Base-by-base conservation (phyloP, 2,329 filamentous ascomycete species). In the Lasiodiplodia gonubiensis region DNA sequence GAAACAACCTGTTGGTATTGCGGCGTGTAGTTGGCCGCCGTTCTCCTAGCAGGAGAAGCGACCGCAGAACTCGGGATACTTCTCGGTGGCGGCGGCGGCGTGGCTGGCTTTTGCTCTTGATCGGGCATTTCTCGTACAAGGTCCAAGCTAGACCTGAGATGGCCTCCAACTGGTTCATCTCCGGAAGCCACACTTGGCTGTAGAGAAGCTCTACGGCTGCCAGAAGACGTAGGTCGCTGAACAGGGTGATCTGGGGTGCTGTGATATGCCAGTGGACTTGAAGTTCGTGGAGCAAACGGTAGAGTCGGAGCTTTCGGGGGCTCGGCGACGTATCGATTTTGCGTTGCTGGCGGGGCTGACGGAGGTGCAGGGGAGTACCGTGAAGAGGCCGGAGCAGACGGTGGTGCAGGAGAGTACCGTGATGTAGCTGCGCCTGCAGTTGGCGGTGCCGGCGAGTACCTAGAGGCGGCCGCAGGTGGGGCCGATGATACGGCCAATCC, bases 211-310 rank as follows among this genome's bases (percentile, higher is more conserved):
- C 66, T 51, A 2, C 55, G 66, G 16, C 57, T 67, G 8, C 55
- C 49, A 11, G 66, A 55, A 14, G 66, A 63, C 25, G 35, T 54
- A 51, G 61, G 39, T 25, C 73, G 70, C 4, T 71, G 51, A 1
- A 54, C 52, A 51, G 68, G 64, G 25, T 71, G 70, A 14, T 76
- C 76, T 12, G 78, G 74, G 54, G 74, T 74, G 37, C 79, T 77
- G 61, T 81, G 85, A 60, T 85, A 84, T 37, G 87, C 87, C 18
- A 90, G 79, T 18, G 88, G 88, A 74, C 88, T 89, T n/a, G 87
- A 89, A 7, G 87, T 89, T 67, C 88, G 82, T 21, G 88, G 88
- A 51, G 87, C 85, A 74, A 89, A 89, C 4, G 85, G 81, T 69
- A 87, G 80, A 16, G 78, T 72, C 75, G 79, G 69, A 76, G 81